Conservation (phyloP, 2,329 filamentous ascomycete species). For the Diaporthe ampelina region DNA sequence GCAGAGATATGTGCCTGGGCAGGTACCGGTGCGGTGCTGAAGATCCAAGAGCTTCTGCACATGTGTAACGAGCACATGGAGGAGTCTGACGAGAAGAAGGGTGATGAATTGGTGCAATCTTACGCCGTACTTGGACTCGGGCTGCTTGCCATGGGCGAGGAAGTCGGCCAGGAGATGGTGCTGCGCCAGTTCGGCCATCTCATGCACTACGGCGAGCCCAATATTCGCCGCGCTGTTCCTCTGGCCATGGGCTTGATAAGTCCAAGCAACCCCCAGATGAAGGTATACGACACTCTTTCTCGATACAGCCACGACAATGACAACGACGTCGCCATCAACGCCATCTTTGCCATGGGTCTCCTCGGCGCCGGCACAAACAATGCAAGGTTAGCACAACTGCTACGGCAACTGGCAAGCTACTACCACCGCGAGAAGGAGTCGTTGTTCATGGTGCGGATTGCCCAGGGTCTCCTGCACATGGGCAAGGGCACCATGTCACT, state of each 20-base stretch:
- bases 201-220: constrained; percentile 98
- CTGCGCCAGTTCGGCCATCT: constrained; percentile 96
- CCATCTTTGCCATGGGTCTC: constrained; percentile 99
- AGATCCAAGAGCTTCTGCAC: constrained; percentile 96
- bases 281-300: constrained; percentile 98
- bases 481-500: constrained; percentile 97
- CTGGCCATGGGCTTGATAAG: constrained; percentile 97
- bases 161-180: constrained; percentile 99
- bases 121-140: constrained; percentile 96
- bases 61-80: constrained; percentile 99
- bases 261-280: constrained; percentile 99
- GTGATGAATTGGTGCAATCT: constrained; percentile 93
- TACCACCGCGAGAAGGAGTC: constrained; percentile 97
- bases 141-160: constrained; percentile 97
- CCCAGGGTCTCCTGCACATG: constrained; percentile 97
- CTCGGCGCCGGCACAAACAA: constrained; percentile 98
- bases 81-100: constrained; percentile 93
- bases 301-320: constrained; percentile 99
- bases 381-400: constrained; percentile 91
- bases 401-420: constrained; percentile 96
- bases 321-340: constrained; percentile 97
- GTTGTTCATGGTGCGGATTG: constrained; percentile 98
- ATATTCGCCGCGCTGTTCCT: constrained; percentile 96
- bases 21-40: constrained; percentile 95
- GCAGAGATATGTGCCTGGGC: constrained; percentile 99